Base-by-base conservation (phyloP, 352 stramenopile species). In the Globisporangium rhizosaccharum region DNA sequence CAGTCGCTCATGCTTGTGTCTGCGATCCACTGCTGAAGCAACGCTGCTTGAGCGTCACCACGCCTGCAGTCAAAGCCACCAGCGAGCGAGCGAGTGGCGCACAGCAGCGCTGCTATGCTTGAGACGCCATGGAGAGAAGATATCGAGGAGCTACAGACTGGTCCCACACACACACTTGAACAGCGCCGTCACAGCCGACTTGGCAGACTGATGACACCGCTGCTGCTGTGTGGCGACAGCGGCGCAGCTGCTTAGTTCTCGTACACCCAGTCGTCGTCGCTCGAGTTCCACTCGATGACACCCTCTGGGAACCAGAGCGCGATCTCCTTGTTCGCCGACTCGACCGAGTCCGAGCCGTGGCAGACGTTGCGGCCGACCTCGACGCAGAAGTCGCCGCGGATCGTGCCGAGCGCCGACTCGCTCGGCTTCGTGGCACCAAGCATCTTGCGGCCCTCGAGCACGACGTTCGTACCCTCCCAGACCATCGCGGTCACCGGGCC, bases 401-500 rank as follows among this genome's bases (percentile, higher is more conserved):
- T 94, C 51, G 82, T 96, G 65, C 96, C 96, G 20, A 90, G 92
- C 26, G 93, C 92, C 23, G 88, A 93, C 33, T 88, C 84, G 68
- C 97, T 92, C 42, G 96, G 94, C 79, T 98, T 97, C 53, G 94
- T 98, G 60, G 96, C 92, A 28, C 93, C 92, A 47, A 98, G 70
- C 79, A 98, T 98, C 78, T 98, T 96, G 68, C 95, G 88, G 56
- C 92, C 93, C 56, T 93, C 95, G 61, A 93, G 82, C 72, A 98
- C 97, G 61, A 97, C 90, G 70, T 97, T 88, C 59, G 90, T 96
- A 63, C 91, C 90, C 64, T 97, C 88, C 85, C 88, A 96, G 47
- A 88, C 85, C 93, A 98, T 98, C 86, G 88, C 97, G 37, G 98
- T 90, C 64, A 98, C 97, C 39, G 95, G 95, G 57, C 95, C 95